Evolutionary conservation across 2,329 filamentous ascomycete species (phyloP), one percentile per base, ranked within the genome.

Genomic region (Teratosphaeria destructans): DNA sequence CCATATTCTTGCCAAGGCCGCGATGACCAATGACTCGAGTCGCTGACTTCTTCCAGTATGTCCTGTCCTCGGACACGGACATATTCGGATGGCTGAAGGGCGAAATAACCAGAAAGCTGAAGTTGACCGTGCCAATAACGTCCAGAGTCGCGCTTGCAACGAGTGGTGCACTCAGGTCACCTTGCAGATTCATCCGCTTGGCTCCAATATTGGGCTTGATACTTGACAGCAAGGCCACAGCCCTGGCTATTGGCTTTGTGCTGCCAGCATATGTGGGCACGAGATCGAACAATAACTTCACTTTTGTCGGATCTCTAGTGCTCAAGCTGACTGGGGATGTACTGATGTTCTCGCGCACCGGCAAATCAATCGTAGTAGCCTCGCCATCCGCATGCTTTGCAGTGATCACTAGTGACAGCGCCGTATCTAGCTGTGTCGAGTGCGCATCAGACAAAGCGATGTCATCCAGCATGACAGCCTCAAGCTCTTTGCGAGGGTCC

Each of bases 41-140:
- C 3, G 90, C 89, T 12, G 88, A 84, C 72, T 90, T 95, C 76
- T 90, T 96, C 93, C 93, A 99, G 73, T 97, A 99, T 0, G 92
- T 97, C 71, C 95, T 89, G 60, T 91, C 83, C 39, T 90, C 89
- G 0, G 88, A 94, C 64, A 97, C 86, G 59, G 89, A 88, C 87
- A 99, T 94, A 61, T 95, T 95, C 6, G 90, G 90, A 72, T 97
- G 94, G 19, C 85, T 83, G 75, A 99, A 99, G 0, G 94, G 93
- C 0, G 90, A 97, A 67, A 99, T 91, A 69, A 97, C 84, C 35
- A 96, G 77, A 72, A 97, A 97, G 73, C 96, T 96, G 80, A 99
- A 99, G 68, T 95, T 96, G 65, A 99, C 89, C 0, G 87, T 85
- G 16, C 94, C 95, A 65, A 99, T 96, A 10, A 97, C 86, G 61